Percentiles rank a stretch among this genome's conserved stretches.
phyloP scores from a whole-genome alignment of 495 filamentous ascomycete genomes.

The Xylona heveae region DNA sequence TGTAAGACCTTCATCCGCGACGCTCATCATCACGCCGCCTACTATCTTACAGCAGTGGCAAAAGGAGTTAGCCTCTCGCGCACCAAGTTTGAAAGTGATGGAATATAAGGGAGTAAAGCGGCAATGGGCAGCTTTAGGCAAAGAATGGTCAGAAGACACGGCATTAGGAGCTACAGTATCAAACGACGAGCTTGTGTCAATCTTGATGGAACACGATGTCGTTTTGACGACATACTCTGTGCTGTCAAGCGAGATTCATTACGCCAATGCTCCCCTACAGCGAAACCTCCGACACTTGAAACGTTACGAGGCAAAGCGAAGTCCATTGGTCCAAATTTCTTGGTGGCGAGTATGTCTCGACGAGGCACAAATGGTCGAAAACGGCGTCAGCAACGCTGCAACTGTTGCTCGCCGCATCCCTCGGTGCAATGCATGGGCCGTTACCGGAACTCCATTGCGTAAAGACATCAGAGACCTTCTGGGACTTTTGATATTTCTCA shows the following conservation, averaged over 20 bases:
- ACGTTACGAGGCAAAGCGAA: conserved; percentile 42
- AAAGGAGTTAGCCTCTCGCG: conserved; percentile 51
- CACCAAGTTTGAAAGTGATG: conserved; percentile 28
- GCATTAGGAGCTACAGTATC: conserved; percentile 12
- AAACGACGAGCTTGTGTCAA: conserved; percentile 19
- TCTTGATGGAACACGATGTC: conserved; percentile 56
- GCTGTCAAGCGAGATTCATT: conserved; percentile 58
- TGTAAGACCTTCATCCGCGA: conserved; percentile 35
- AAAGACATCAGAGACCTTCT: conserved; percentile 51
- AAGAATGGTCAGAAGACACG: conserved; percentile 13
- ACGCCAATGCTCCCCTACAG: conserved; percentile 36
- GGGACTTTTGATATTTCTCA: conserved; percentile 59
- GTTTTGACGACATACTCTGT: conserved; percentile 76
- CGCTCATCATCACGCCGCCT: conserved; percentile 71
- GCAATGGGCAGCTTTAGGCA: too few relatives aligned
- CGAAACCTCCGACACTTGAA: conserved; percentile 44
- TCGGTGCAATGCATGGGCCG: conserved; percentile 68
- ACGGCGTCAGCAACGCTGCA: conserved; percentile 64
- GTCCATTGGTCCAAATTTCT: conserved; percentile 52
- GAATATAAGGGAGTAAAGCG: conserved; percentile 5
- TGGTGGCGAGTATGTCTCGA: conserved; percentile 94
- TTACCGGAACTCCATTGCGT: conserved; percentile 72
- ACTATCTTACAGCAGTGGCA: conserved; percentile 76
- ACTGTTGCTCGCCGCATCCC: conserved; percentile 61
- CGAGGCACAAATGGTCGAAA: conserved; percentile 91